These are phyloP conservation scores for Coemansia sp. DNA, from an alignment of 192 early-diverging fungal genomes.

Conservation along the genomic window DNA sequence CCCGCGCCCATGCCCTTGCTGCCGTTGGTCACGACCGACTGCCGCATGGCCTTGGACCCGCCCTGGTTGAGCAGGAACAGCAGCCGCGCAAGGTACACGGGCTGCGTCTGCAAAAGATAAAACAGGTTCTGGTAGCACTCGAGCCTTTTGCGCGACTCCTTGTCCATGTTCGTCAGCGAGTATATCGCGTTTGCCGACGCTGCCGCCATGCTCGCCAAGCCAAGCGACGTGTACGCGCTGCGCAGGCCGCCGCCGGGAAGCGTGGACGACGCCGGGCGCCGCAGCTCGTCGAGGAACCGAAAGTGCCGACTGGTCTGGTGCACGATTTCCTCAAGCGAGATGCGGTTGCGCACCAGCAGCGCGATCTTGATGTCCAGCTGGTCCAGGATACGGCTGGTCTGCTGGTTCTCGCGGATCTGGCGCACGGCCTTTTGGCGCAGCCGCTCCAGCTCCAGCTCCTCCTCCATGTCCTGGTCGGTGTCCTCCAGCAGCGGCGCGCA, in stretches of 20 bases:
- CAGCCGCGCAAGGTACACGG: conserved; percentile 81
- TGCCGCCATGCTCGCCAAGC: conserved; percentile 15
- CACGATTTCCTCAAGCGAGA: conserved; percentile 92
- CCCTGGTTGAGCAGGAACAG: conserved; percentile 89
- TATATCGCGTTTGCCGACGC: conserved; percentile 43
- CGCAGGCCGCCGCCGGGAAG: conserved; percentile 21
- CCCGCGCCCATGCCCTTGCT: too few relatives aligned
- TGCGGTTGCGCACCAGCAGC: conserved; percentile 90
- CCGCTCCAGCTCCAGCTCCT: conserved; percentile 84
- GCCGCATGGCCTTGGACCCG: conserved; percentile 53
- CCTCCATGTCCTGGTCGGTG: conserved; percentile 88
- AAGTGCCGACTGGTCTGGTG: conserved; percentile 53
- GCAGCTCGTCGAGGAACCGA: conserved; percentile 50
- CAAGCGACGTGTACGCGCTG: conserved; percentile 20
- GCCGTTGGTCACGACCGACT: conserved; percentile 25
- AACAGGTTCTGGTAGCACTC: conserved; percentile 92
- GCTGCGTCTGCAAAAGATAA: conserved; percentile 96
- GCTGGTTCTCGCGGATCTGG: conserved; percentile 85
- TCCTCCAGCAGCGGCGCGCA: conserved; percentile 89
- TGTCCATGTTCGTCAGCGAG: conserved; percentile 79
- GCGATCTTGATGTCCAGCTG: conserved; percentile 96
- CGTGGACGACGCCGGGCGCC: conserved; percentile 35
- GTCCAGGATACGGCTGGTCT: conserved; percentile 71
- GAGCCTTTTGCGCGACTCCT: conserved; percentile 71
- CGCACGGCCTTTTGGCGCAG: conserved; percentile 83